Evolutionary conservation across 495 filamentous ascomycete species (phyloP).

Genomic region (Penicillium simplicissimum): DNA sequence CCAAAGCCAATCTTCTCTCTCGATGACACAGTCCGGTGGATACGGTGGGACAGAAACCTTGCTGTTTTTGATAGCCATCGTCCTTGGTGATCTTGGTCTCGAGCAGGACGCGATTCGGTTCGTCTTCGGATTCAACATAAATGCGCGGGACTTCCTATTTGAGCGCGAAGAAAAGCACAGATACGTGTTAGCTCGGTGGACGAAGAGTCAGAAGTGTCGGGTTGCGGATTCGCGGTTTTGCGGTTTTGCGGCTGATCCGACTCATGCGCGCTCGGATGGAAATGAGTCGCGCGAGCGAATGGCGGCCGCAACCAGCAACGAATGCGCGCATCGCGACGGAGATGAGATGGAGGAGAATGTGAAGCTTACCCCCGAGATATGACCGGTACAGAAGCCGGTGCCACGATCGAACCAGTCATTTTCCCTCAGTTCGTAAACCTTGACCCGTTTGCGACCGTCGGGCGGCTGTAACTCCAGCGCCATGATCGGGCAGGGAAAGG

Average conservation of each 20-base stretch:
- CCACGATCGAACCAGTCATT: slow-evolving; percentile 99
- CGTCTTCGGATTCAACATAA: slow-evolving; percentile 89
- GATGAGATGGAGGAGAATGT: slow-evolving; percentile 4
- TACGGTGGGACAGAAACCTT: slow-evolving; percentile 61
- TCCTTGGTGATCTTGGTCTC: slow-evolving; percentile 89
- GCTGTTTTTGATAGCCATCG: slow-evolving; percentile 97
- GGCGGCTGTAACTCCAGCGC: slow-evolving; percentile 81
- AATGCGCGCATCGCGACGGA: slow-evolving; percentile 1
- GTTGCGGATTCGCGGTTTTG: neutral
- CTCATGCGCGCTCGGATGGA: slow-evolving; percentile 22
- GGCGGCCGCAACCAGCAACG: neutral
- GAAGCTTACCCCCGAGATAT: slow-evolving; percentile 70
- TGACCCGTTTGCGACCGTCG: slow-evolving; percentile 93
- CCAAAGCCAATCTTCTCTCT: slow-evolving; percentile 8
- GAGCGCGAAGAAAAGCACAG: neutral
- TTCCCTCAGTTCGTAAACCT: slow-evolving; percentile 96
- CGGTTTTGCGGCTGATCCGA: slow-evolving; percentile 1
- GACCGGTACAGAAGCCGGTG: slow-evolving; percentile 90
- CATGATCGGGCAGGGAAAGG: slow-evolving; percentile 57
- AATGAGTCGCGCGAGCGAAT: slow-evolving; percentile 14
- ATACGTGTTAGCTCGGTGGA: neutral
- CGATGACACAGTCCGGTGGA: slow-evolving; percentile 14
- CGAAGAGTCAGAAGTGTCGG: slow-evolving; percentile 4
- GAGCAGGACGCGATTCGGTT: slow-evolving; percentile 76
- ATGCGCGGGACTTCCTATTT: slow-evolving; percentile 79